Conservation (phyloP, 1,284 basidiomycete species). For the Papiliotrema fonsecae region DNA sequence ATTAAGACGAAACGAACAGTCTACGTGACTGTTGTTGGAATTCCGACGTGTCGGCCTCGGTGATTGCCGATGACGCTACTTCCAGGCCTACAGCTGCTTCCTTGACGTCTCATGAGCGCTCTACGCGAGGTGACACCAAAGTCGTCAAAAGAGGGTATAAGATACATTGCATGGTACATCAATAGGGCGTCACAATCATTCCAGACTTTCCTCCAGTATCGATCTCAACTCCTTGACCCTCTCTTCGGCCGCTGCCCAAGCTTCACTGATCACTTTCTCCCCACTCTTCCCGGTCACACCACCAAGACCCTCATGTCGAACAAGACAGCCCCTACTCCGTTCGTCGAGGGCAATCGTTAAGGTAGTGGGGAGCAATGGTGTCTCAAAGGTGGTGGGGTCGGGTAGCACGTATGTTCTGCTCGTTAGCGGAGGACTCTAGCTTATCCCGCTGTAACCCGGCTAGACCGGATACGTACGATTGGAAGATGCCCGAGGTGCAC, state of each 20-base stretch:
- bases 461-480: conserved; percentile 55
- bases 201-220: conserved; percentile 14
- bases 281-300: conserved; percentile 51
- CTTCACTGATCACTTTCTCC: conserved; percentile 31
- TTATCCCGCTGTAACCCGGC: not conserved
- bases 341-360: conserved; percentile 64
- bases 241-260: conserved; percentile 34
- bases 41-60: not conserved
- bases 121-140: too few relatives aligned
- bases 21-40: not conserved
- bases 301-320: conserved; percentile 56
- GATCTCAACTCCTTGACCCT: conserved; percentile 28
- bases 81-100: too few relatives aligned
- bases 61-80: not conserved
- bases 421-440: conserved; percentile 24
- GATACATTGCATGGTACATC: not conserved
- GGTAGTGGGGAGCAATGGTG: conserved; percentile 69
- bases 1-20: not conserved
- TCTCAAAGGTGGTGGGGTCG: conserved; percentile 86
- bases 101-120: too few relatives aligned
- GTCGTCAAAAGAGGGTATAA: too few relatives aligned
- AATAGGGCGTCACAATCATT: not conserved
- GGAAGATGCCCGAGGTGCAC: conserved; percentile 76
- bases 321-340: conserved; percentile 51
- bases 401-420: conserved; percentile 59